Evolutionary conservation across 164 flowering plant genomes (phyloP), one percentile per base, ranked within the genome.

Genomic region (Buxus sempervirens): DNA sequence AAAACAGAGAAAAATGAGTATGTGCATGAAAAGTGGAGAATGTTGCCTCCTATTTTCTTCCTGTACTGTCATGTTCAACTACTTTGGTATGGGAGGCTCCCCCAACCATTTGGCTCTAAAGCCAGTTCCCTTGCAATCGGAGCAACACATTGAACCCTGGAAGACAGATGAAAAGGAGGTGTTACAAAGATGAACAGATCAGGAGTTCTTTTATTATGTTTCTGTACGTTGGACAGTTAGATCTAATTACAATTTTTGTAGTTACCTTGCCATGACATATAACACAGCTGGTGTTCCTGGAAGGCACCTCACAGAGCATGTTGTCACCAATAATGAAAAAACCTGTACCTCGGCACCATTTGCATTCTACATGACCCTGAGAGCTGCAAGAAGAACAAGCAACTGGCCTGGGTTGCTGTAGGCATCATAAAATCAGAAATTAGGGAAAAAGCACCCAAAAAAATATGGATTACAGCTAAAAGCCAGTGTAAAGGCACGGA

Each of bases 301-400:
- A 91, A 58, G 92, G 96, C 23, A 90, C 96, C 85, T 90, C 82
- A 61, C 97, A 94, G 48, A 94, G 96, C 96, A 91, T 91, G 78
- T 90, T 92, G 70, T 95, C 91, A 18, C 98, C 98, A 56, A 95
- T 80, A 32, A 95, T 85, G 70, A 95, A 95, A 81, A 91, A 95
- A 36, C 96, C 97, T 22, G 98, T 91, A 42, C 98, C 98, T 32
- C 75, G 77, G 69, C 97, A 95, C 97, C 98, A 95, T 77, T 95
- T 88, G 84, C 98, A 92, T 73, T 95, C 98, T 15, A 95, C 86
- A 73, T 82, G 82, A 16, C 98, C 98, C 22, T 86, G 84, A 38
- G 97, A 83, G 71, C 85, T 70, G 74, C 97, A 91, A 27, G 96
- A 80, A 49, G 84, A 72, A 73, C 97, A 94, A 38, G 79, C 75